Base-by-base conservation (phyloP, 1,284 basidiomycete genomes). In the Earliella scabrosa region DNA sequence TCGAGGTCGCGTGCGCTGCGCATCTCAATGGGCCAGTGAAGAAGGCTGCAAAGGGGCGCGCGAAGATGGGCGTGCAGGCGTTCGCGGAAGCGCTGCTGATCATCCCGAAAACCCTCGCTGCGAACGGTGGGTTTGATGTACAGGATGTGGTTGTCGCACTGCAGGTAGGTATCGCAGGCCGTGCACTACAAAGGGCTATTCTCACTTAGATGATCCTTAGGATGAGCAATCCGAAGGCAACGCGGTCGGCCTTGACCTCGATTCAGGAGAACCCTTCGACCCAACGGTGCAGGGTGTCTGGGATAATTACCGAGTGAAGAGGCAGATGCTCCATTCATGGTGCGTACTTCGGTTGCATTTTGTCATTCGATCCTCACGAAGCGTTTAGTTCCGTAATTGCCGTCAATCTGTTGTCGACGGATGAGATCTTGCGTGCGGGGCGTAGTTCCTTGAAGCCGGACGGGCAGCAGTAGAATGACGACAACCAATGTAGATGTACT, bases 271-370 rank as follows among this genome's bases (percentile, higher is more conserved):
- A 73, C 95, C 97, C 3, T 93, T 97, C 71, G 97, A 99, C 71
- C 97, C 97, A 6, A 91, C 93, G 14, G 88, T 93, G 4, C 90
- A 95, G 69, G 97, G 97, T 36, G 88, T 99, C 18, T 99, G 97
- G 96, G 97, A 99, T 75, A 99, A 99, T 76, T 99, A 98, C 74
- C 82, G 97, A 58, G 97, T 99, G 59, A 99, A 99, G 80, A 82
- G 97, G 60, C 97, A 99, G 71, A 97, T 99, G 95, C 77, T 99
- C 54, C 97, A 99, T 71, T 96, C 93, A 68, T 93, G 92, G 93
- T 94, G 67, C 71, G 86, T 31, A 36, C n/a, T n/a, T n/a, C 59
- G 40, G 47, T 50, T 47, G 14, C n/a, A 39, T 23, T 23, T 32
- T 31, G 32, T 39, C 57, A 61, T 52, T 61, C 57, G 58, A 44